Evolutionary conservation across 768 basidiomycete genomes (phyloP), one percentile per base, ranked within the genome.

Genomic region (Phylloporus arenicola): DNA sequence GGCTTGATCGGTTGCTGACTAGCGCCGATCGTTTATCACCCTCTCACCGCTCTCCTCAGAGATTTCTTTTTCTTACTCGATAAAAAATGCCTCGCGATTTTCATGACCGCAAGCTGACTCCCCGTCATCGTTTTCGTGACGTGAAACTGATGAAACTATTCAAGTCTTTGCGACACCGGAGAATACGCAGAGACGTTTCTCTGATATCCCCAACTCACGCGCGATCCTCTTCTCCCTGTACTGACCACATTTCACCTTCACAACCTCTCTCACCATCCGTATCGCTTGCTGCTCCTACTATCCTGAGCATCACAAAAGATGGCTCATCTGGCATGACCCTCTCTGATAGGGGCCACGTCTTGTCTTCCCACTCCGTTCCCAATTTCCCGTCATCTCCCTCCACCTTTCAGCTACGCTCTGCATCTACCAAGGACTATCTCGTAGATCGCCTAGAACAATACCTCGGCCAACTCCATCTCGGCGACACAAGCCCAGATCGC

Each of bases 341-440:
- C 33, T n/a, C 42, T 19, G 35, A 37, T 19, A 19, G n/a, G 34
- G 43, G 25, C 20, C 9, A 3, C 5, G 31, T 20, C 25, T 13
- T 43, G 5, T 22, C 45, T 2, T 29, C 17, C 12, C 34, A 13
- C 19, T 19, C 42, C 17, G 12, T 25, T 27, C 19, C 50, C 16
- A 39, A 25, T 10, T 49, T 64, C 24, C 37, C 56, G 6, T 48
- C 54, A 4, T 65, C 53, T 22, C 61, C 61, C 7, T 53, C 59
- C 1, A 6, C 16, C 11, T 64, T 65, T 33, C 56, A 44, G 20
- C 34, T 64, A n/a, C 63, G 63, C 39, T 60, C 61, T 2, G 24
- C 43, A 17, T 53, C 56, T 3, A 50, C 47, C 10, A 11, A 43
- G 12, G 61, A 60, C 20, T 57, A 58, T 34, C 44, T 58, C n/a